Percentiles rank a stretch among this genome's conserved stretches.
These are phyloP conservation scores for Citrullus amarus DNA, from an alignment of 306 rosid species.

Conservation along the genomic window DNA sequence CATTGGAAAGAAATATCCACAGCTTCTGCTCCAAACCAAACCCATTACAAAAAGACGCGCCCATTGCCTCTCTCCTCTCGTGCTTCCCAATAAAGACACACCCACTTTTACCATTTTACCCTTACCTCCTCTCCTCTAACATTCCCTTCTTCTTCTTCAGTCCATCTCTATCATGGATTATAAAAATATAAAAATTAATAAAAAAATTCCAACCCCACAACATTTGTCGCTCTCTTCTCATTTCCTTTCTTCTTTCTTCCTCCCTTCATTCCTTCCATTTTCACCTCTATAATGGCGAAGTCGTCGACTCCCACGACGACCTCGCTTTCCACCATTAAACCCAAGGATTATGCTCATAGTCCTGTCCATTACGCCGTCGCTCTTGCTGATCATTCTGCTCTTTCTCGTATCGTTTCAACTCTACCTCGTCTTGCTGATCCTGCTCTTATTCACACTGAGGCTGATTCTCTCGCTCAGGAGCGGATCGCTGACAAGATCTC, in stretches of 20 bases:
- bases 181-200: neutral
- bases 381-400: constrained; percentile 34
- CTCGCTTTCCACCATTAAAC: constrained; percentile 39
- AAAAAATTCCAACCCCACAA: neutral
- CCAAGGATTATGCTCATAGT: constrained; percentile 56
- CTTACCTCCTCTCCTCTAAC: neutral
- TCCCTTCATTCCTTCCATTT: neutral
- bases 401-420: constrained; percentile 44
- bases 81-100: constrained; percentile 14
- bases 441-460: constrained; percentile 40
- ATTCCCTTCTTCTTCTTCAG: neutral
- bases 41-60: constrained; percentile 28
- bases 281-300: constrained; percentile 38
- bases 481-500: constrained; percentile 61
- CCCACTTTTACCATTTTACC: constrained; percentile 11
- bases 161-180: neutral
- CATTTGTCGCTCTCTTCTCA: neutral
- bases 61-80: constrained; percentile 13
- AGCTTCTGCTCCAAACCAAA: neutral
- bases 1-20: constrained; percentile 6
- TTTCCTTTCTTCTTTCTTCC: neutral
- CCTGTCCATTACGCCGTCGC: constrained; percentile 79
- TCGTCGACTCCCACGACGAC: constrained; percentile 23
- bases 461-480: constrained; percentile 74
- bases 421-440: constrained; percentile 75